These are phyloP conservation scores for Populus hybrid DNA, from an alignment of 441 rosid genomes.

Conservation along the genomic window DNA sequence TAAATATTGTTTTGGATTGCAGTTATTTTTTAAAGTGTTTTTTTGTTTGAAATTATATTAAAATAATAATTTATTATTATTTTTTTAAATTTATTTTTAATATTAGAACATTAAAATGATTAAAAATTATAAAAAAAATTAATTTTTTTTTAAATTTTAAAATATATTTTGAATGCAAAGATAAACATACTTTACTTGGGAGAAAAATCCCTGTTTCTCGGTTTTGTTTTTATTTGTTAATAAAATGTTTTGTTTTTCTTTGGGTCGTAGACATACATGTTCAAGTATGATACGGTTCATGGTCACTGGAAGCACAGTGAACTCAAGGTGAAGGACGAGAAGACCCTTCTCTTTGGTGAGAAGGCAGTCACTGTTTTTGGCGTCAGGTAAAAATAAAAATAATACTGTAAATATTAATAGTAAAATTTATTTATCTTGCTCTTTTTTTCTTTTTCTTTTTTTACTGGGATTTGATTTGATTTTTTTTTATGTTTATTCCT, in stretches of 20 bases:
- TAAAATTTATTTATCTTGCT: not conserved
- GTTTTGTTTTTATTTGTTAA: too few species aligned
- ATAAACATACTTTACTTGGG: too few species aligned
- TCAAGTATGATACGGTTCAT: conserved; percentile 80
- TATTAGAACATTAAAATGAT: too few species aligned
- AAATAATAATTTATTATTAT: too few species aligned
- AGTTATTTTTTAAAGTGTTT: too few species aligned
- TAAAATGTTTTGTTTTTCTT: not conserved
- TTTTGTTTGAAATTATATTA: too few species aligned
- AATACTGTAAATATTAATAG: not conserved
- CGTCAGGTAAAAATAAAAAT: conserved; percentile 35
- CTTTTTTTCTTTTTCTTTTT: not conserved
- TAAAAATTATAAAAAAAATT: too few species aligned
- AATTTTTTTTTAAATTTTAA: too few species aligned
- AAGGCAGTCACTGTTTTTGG: conserved; percentile 62
- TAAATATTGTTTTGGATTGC: too few species aligned
- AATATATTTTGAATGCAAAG: too few species aligned
- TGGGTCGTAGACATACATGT: conserved; percentile 60
- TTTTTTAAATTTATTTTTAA: too few species aligned
- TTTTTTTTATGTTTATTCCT: not conserved
- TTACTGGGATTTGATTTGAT: not conserved
- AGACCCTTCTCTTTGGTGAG: conserved; percentile 69
- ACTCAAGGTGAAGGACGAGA: conserved; percentile 60
- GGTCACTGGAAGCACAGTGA: conserved; percentile 79
- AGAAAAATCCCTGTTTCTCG: too few species aligned